Percentiles rank a stretch among this genome's conserved stretches.
Evolutionary conservation across 1,284 basidiomycete species (phyloP).

Genomic region (Rhodotorula sp.): DNA sequence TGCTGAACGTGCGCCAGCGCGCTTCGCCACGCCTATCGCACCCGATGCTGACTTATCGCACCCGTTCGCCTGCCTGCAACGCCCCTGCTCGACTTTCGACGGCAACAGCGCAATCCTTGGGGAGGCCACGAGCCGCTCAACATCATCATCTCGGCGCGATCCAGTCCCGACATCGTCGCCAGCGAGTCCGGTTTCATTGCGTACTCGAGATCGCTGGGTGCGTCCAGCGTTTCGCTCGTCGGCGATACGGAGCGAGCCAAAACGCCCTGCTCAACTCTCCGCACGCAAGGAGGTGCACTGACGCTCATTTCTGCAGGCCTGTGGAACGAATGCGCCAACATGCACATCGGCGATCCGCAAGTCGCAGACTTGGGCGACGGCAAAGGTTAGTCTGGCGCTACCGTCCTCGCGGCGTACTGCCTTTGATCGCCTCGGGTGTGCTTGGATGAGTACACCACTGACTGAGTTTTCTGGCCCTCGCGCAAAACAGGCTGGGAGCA

Average conservation of each 20-base stretch:
- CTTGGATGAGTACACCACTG: neutral
- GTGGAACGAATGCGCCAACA: constrained; percentile 50
- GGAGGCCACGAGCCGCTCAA: constrained; percentile 51
- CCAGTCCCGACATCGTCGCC: constrained; percentile 46
- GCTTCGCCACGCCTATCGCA: neutral
- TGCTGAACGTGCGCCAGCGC: constrained; percentile 19
- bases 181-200: constrained; percentile 49
- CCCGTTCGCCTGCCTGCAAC: neutral
- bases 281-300: too few species aligned
- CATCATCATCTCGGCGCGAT: constrained; percentile 49
- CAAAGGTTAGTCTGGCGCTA: constrained; percentile 41
- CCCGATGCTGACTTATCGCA: neutral
- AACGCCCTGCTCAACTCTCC: too few species aligned
- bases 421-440: constrained; percentile 6
- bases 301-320: neutral
- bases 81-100: neutral
- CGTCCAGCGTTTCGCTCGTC: neutral
- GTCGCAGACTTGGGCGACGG: constrained; percentile 51
- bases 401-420: constrained; percentile 35
- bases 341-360: constrained; percentile 51
- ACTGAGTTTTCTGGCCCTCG: constrained; percentile 23
- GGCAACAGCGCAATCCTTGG: constrained; percentile 45
- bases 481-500: constrained; percentile 46
- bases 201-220: constrained; percentile 50
- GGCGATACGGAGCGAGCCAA: too few species aligned